Evolutionary conservation across 2,329 filamentous ascomycete species (phyloP).

Genomic region (Penicillium janthinellum): DNA sequence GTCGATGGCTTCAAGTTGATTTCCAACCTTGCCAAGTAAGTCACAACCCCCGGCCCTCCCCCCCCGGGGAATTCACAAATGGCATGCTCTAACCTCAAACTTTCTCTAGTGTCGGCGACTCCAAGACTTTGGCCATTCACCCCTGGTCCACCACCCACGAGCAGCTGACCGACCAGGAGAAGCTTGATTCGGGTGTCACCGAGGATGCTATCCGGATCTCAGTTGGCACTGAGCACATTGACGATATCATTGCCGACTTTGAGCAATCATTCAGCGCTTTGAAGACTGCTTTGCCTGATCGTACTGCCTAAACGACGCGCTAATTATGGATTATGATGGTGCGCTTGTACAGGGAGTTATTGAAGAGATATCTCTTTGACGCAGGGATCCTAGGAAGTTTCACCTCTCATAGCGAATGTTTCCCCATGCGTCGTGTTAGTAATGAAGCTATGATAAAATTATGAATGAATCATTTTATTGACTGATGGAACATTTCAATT

Average conservation of each 20-base stretch:
- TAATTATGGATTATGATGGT: neutral
- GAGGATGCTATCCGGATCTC: conserved; percentile 92
- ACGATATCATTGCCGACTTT: conserved; percentile 95
- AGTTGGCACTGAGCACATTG: conserved; percentile 93
- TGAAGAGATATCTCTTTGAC: neutral
- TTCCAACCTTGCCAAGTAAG: conserved; percentile 85
- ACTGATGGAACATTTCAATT: neutral
- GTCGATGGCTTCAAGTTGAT: conserved; percentile 95
- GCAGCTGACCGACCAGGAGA: conserved; percentile 83
- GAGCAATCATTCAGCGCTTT: conserved; percentile 78
- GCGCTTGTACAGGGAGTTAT: neutral
- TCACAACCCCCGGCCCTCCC: too few species aligned
- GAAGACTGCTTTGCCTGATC: conserved; percentile 39
- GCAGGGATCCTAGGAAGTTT: neutral
- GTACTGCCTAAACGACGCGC: conserved; percentile 10
- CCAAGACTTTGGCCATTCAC: conserved; percentile 92
- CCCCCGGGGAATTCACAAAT: neutral
- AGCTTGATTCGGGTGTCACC: conserved; percentile 76
- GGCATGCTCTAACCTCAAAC: conserved; percentile 68
- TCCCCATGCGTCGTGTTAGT: neutral
- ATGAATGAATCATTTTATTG: neutral
- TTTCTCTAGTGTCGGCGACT: conserved; percentile 71
- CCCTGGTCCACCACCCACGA: conserved; percentile 95
- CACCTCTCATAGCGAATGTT: neutral
- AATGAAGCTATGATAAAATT: neutral